Evolutionary conservation across 2,329 filamentous ascomycete species (phyloP), one percentile per base, ranked within the genome.

Genomic region (Arthrobotrys entomopaga): DNA sequence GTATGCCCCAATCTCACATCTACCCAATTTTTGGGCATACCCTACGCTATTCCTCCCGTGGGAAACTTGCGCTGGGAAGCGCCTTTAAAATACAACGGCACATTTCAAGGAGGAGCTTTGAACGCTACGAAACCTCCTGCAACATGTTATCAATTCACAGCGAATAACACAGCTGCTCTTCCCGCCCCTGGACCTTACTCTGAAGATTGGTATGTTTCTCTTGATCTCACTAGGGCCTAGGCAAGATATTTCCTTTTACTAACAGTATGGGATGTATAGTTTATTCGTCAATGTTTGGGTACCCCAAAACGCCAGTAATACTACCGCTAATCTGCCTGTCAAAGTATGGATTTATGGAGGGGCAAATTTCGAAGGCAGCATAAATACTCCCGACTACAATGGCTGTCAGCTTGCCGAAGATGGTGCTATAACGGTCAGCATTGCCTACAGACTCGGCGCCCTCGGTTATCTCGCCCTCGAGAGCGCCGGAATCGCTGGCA

Each of bases 391-490:
- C 7, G 42, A 43, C n/a, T 73, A 66, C 24, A 46, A 66, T 34
- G 69, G 69, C 7, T 73, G 61, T 20, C 53, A 66, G 11, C 56
- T 66, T 19, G 24, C 69, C 10, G 69, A 56, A 2, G 26, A 54
- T 6, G 69, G 61, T 1, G 16, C 69, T 1, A 53, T 73, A 3
- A 57, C 66, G 2, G 69, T 73, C 19, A 73, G 38, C 16, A 29
- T 73, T 4, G 69, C 69, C 2, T 89, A 89, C 78, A 84, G 88
- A 5, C 86, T 90, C 5, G 87, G 87, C 0, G 81, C 86, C 0
- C 86, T 86, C 77, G 89, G 88, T 0, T 91, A 90, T 77, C 82
- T 91, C 0, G 85, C 87, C 8, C 61, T 73, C 4, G 54, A 66
- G 0, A 85, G 87, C 53, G 84, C 87, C 43, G 82, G 84, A 29